Evolutionary conservation across 2,329 filamentous ascomycete genomes (phyloP).

Genomic region (Xylariaceae sp.): DNA sequence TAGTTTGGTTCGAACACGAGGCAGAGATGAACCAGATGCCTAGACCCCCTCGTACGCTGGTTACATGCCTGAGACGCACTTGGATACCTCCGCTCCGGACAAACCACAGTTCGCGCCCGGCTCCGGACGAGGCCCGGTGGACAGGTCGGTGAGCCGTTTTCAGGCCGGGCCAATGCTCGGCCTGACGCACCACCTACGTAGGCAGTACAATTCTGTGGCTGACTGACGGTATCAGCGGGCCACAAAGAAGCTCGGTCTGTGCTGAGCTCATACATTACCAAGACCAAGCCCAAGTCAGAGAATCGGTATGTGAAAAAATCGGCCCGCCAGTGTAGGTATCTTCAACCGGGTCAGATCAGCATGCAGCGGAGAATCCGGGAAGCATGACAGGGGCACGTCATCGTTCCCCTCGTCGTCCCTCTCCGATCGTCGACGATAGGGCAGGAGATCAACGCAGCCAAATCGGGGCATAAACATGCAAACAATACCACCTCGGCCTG

Average conservation of each 20-base stretch:
- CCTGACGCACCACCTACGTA: neutral
- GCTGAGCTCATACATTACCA: neutral
- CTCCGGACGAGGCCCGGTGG: neutral
- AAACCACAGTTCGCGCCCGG: neutral
- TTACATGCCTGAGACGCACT: neutral
- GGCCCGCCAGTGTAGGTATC: neutral
- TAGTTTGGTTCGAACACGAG: neutral
- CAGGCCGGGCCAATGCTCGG: neutral
- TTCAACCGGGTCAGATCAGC: neutral
- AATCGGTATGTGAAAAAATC: slow-evolving; percentile 3
- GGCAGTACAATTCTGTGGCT: neutral
- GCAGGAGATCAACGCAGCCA: no score
- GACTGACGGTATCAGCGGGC: neutral
- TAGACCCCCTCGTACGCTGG: neutral
- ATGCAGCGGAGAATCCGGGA: slow-evolving; percentile 11
- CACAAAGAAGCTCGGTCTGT: neutral
- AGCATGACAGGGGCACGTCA: neutral
- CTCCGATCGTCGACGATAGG: no score
- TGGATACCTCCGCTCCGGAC: neutral
- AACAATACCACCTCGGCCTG: no score
- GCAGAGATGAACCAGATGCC: neutral
- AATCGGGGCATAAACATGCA: no score
- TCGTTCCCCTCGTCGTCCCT: neutral
- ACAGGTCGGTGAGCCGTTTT: neutral
- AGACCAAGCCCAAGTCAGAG: neutral